Evolutionary conservation across 768 basidiomycete species (phyloP).

Genomic region (Neoboletus subvelutipes): DNA sequence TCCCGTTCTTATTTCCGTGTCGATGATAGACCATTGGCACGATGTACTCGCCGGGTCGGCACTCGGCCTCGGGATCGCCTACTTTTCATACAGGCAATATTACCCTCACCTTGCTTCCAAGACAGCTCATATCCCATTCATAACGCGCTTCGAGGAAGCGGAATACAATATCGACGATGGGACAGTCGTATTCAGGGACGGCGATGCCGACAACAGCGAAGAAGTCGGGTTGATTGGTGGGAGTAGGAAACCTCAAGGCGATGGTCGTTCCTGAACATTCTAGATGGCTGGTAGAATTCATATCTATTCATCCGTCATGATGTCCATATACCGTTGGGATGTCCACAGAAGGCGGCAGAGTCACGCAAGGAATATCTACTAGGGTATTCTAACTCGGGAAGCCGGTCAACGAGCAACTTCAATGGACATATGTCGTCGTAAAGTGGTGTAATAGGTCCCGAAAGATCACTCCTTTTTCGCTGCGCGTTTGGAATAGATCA

Average conservation of each 20-base stretch:
- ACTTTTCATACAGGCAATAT: constrained; percentile 80
- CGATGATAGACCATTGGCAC: constrained; percentile 79
- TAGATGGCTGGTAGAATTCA: background rate
- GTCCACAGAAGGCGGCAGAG: background rate
- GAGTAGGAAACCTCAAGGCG: constrained; percentile 9
- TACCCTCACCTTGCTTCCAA: constrained; percentile 65
- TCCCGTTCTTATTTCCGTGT: background rate
- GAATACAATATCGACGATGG: constrained; percentile 1
- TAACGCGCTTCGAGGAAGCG: constrained; percentile 54
- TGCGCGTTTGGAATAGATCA: constrained; percentile 67
- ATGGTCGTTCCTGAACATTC: background rate
- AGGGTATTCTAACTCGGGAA: background rate
- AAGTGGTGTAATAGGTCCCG: background rate
- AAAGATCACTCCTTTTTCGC: constrained; percentile 20
- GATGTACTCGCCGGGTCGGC: constrained; percentile 80
- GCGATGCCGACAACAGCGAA: constrained; percentile 14
- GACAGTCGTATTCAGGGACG: constrained; percentile 5
- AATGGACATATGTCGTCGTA: background rate
- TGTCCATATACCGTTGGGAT: background rate
- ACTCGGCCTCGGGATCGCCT: constrained; percentile 70
- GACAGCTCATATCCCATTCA: constrained; percentile 62
- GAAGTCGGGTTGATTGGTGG: constrained; percentile 22
- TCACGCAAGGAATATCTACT: background rate
- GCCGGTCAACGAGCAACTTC: background rate
- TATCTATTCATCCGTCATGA: background rate